Percentiles rank a stretch among this genome's conserved stretches.
These are phyloP conservation scores for Pholiota adiposa DNA, from an alignment of 1,284 basidiomycete species.

Conservation along the genomic window DNA sequence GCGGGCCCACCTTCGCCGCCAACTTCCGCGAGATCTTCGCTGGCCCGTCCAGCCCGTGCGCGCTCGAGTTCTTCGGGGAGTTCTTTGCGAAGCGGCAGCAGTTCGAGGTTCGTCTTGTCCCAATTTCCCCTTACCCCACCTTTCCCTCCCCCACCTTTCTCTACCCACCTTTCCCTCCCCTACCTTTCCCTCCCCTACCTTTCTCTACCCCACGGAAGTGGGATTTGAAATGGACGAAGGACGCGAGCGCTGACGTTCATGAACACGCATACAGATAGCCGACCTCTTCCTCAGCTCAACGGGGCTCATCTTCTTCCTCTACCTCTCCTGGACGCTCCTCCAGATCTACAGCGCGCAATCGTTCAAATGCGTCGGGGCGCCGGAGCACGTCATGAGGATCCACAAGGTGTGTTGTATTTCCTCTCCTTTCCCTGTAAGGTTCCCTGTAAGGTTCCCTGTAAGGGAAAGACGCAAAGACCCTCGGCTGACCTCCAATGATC, in stretches of 20 bases:
- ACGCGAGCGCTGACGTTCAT: too few species aligned
- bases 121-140: neutral
- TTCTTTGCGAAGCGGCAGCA: conserved; percentile 46
- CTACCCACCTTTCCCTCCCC: too few species aligned
- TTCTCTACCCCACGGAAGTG: too few species aligned
- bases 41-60: conserved; percentile 47
- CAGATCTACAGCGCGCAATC: conserved; percentile 51
- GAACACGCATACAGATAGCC: conserved; percentile 50
- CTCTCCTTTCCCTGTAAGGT: too few species aligned
- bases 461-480: too few species aligned
- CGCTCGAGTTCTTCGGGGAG: conserved; percentile 46
- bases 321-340: conserved; percentile 51
- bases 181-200: too few species aligned
- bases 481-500: neutral
- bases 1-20: conserved; percentile 34
- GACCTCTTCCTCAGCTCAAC: conserved; percentile 51
- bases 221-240: too few species aligned
- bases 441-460: too few species aligned
- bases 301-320: conserved; percentile 45
- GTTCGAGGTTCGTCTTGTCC: conserved; percentile 46
- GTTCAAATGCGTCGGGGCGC: conserved; percentile 59
- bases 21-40: conserved; percentile 43
- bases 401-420: conserved; percentile 44
- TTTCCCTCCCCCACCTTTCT: too few species aligned
- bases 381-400: conserved; percentile 49